Conservation (phyloP, 139 green algal genomes). For the Chlamydomonas applanata region DNA sequence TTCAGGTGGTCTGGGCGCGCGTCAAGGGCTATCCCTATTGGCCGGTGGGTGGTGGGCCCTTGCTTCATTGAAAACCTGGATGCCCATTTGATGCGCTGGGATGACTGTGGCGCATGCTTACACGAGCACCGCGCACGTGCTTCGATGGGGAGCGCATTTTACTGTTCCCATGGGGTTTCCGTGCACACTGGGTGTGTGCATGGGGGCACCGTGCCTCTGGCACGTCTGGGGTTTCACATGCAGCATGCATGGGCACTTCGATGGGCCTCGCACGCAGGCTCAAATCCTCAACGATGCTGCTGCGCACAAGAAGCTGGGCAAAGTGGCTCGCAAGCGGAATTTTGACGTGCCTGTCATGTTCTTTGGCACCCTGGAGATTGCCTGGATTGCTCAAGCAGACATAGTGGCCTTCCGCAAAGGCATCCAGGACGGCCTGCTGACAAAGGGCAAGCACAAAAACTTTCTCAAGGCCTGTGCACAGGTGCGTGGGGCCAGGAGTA, state of each 20-base stretch:
- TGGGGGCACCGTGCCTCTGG: neutral
- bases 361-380: constrained; percentile 76
- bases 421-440: constrained; percentile 40
- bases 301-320: constrained; percentile 36
- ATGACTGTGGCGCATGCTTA: neutral
- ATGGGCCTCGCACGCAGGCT: constrained; percentile 16
- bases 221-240: neutral
- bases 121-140: neutral
- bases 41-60: constrained; percentile 56
- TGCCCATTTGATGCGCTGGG: neutral
- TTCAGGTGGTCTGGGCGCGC: constrained; percentile 55
- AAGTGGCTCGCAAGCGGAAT: constrained; percentile 26
- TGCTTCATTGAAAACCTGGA: no score
- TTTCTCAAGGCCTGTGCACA: constrained; percentile 37
- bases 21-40: constrained; percentile 77
- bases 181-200: neutral
- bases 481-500: neutral
- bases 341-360: constrained; percentile 48
- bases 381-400: constrained; percentile 56
- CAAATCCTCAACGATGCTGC: constrained; percentile 37
- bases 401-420: constrained; percentile 45
- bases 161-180: neutral
- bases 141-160: neutral
- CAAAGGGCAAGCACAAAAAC: constrained; percentile 46
- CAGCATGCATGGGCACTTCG: neutral